Evolutionary conservation across 371 early-diverging fungal species (phyloP), one percentile per base, ranked within the genome.

Genomic region (Circinella minor): DNA sequence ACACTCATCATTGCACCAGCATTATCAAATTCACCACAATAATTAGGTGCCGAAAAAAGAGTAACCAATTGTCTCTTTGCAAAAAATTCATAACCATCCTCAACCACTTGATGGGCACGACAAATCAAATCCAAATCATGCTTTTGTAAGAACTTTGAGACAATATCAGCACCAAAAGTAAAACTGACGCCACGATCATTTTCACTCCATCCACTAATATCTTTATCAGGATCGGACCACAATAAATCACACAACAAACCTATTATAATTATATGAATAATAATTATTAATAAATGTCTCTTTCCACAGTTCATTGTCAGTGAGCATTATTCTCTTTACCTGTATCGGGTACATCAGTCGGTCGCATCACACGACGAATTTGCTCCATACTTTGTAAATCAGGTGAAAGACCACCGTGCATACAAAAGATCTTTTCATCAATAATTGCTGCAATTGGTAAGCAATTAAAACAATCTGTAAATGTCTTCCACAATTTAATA

Each of bases 1-100:
- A 99, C 98, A 71, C 92, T 93, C 98, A 99, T 97, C 89, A 99
- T 96, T 6, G 98, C 99, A 14, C 97, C 99, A 4, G 96, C 93
- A 79, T 97, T 98, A 72, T 95, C 96, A 73, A 96, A 97, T 85
- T 95, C 96, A 62, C 96, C 96, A 79, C 97, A 97, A 78, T 97
- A 98, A 79, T 97, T 97, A 61, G 98, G 98, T 18, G 97, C 98
- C 37, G 94, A 94, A 75, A 98, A 98, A 63, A 98, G 76, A 3
- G 98, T 98, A 1, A 96, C 95, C 63, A 98, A 81, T 77, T 98
- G 93, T 65, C 98, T 89, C 80, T 95, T 92, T 55, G 94, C 92
- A 84, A 94, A 95, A 77, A 97, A 98, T 78, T 98, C 96, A 80
- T 96, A 96, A 17, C 99, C 99, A 73, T 97, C 96, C 78, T 96